These are phyloP conservation scores for Ceratocystis colombiana DNA, from an alignment of 2,329 filamentous ascomycete species.

Conservation along the genomic window DNA sequence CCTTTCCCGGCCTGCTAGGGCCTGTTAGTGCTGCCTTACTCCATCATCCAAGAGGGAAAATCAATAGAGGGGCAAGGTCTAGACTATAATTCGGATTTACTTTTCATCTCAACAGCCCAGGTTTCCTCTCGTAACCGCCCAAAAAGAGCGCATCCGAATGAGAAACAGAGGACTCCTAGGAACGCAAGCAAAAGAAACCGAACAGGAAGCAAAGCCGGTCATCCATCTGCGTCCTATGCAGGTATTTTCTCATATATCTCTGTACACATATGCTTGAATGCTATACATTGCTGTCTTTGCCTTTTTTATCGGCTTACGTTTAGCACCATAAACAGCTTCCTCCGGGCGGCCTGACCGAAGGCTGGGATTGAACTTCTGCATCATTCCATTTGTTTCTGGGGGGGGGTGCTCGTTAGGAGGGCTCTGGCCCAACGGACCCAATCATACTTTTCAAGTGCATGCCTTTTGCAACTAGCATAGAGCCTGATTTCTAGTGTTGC, in stretches of 20 bases:
- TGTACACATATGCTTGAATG: no score
- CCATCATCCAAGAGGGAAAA: neutral
- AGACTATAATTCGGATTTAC: no score
- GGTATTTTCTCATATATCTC: neutral
- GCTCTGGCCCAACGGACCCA: constrained; percentile 1
- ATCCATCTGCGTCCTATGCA: no score
- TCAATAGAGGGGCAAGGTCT: no score
- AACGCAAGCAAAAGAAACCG: no score
- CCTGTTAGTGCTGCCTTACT: neutral
- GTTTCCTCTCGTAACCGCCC: no score
- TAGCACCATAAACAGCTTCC: neutral
- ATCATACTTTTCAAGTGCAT: neutral
- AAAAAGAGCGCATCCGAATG: no score
- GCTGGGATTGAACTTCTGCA: constrained; percentile 1
- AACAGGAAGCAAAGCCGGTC: no score
- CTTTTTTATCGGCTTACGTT: neutral
- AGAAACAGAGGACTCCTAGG: no score
- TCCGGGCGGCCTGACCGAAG: constrained; percentile 8
- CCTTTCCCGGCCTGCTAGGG: no score
- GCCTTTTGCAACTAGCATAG: neutral
- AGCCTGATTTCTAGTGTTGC: constrained; percentile 2
- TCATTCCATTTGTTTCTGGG: constrained; percentile 8
- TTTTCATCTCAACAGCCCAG: no score
- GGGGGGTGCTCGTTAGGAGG: neutral
- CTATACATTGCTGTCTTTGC: neutral